These are phyloP conservation scores for Davidsoniella eucalypti DNA, from an alignment of 2,329 filamentous ascomycete genomes.

Conservation along the genomic window DNA sequence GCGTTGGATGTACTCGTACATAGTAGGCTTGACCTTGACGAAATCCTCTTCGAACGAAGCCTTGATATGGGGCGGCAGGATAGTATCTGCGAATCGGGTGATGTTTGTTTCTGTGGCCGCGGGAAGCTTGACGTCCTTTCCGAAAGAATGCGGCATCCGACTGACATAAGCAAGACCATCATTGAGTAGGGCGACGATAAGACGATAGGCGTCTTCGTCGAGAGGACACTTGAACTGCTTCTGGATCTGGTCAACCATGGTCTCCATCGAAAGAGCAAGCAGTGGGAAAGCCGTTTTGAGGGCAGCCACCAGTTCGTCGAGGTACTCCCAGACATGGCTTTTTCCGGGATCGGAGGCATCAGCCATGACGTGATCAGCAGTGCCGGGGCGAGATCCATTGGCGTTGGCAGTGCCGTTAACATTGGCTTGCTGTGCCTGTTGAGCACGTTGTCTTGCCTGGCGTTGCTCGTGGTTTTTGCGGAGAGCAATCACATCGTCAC, in stretches of 20 bases:
- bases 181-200: constrained; percentile 95
- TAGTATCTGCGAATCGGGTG: constrained; percentile 87
- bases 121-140: constrained; percentile 80
- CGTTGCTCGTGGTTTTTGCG: constrained; percentile 14
- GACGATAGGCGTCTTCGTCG: constrained; percentile 90
- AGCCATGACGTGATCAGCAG: neutral
- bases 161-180: constrained; percentile 88
- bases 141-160: constrained; percentile 71
- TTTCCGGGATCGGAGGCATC: constrained; percentile 23
- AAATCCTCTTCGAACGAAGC: constrained; percentile 98
- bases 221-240: constrained; percentile 99
- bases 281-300: constrained; percentile 95
- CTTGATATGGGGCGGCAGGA: constrained; percentile 84
- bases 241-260: constrained; percentile 96
- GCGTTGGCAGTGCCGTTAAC: neutral
- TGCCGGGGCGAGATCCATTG: neutral
- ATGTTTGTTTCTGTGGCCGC: constrained; percentile 89
- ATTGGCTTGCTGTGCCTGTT: constrained; percentile 10
- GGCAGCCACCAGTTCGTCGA: constrained; percentile 86
- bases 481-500: constrained; percentile 64
- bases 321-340: constrained; percentile 90
- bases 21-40: constrained; percentile 83
- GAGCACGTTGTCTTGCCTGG: constrained; percentile 14
- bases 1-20: constrained; percentile 98
- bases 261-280: constrained; percentile 94